phyloP scores from a whole-genome alignment of 1,284 basidiomycete genomes.

The Rhodotorula glutinis region DNA sequence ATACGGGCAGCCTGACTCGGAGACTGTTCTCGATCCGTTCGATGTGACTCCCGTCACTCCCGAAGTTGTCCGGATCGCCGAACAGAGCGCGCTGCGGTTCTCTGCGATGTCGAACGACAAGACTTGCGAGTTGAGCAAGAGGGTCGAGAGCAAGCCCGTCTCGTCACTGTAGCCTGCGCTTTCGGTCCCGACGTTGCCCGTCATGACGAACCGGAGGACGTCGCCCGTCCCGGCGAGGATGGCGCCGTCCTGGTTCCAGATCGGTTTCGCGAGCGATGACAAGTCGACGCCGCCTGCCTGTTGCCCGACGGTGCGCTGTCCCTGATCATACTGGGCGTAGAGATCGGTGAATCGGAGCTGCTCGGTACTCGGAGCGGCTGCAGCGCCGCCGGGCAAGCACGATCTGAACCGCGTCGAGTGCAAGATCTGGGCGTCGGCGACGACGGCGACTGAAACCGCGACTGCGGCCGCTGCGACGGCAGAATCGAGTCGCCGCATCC shows the following conservation, averaged over 20 bases:
- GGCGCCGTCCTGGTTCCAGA: slow-evolving; percentile 25
- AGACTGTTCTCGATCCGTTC: slow-evolving; percentile 33
- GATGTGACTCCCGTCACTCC: slow-evolving; percentile 22
- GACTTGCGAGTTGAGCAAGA: slow-evolving; percentile 56
- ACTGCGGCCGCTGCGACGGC: neutral
- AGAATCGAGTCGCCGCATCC: too few species aligned
- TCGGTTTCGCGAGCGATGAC: slow-evolving; percentile 2
- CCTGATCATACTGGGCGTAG: slow-evolving; percentile 41
- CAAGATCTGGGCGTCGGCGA: slow-evolving; percentile 9
- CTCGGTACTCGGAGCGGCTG: slow-evolving; percentile 26
- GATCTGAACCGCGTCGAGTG: neutral
- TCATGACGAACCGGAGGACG: slow-evolving; percentile 38
- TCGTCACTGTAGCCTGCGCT: slow-evolving; percentile 40
- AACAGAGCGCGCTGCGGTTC: slow-evolving; percentile 70
- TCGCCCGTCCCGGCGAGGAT: slow-evolving; percentile 28
- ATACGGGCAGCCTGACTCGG: slow-evolving; percentile 40
- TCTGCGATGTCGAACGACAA: slow-evolving; percentile 70
- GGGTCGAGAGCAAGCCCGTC: slow-evolving; percentile 37
- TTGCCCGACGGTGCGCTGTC: slow-evolving; percentile 26
- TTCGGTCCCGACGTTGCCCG: slow-evolving; percentile 26
- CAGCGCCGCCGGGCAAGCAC: slow-evolving; percentile 25
- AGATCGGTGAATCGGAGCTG: slow-evolving; percentile 33
- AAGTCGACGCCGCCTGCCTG: slow-evolving; percentile 20
- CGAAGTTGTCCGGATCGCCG: slow-evolving; percentile 63
- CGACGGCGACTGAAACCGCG: neutral